These are phyloP conservation scores for Yueomyces sp. DNA, from an alignment of 1,139 yeast species.

Conservation along the genomic window DNA sequence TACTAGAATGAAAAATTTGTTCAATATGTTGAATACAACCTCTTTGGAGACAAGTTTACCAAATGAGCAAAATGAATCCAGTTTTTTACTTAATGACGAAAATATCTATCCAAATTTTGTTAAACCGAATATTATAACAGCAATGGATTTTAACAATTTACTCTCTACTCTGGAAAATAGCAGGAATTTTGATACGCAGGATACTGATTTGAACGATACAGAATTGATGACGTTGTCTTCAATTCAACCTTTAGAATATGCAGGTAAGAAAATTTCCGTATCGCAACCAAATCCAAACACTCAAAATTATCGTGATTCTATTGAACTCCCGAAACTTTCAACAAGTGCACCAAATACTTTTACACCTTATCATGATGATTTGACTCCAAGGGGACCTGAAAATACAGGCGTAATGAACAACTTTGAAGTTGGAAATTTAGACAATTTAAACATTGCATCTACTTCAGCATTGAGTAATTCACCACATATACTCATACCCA, in stretches of 20 bases:
- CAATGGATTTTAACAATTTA: constrained; percentile 19
- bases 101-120: constrained; percentile 8
- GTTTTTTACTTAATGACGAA: constrained; percentile 1
- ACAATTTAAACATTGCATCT: neutral
- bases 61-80: constrained; percentile 1
- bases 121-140: constrained; percentile 20
- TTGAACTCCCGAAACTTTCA: constrained; percentile 1
- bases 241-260: too few relatives aligned
- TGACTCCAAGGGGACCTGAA: neutral
- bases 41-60: neutral
- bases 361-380: constrained; percentile 14
- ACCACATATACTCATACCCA: neutral
- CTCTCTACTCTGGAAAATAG: constrained; percentile 17
- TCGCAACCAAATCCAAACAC: constrained; percentile 10
- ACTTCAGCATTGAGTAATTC: constrained; percentile 2
- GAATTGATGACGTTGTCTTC: constrained; percentile 3
- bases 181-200: neutral
- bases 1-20: neutral
- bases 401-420: neutral
- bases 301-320: constrained; percentile 4
- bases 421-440: too few relatives aligned
- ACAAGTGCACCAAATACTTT: constrained; percentile 15
- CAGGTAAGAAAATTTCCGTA: neutral
- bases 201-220: constrained; percentile 1
- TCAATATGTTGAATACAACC: neutral